Evolutionary conservation across 441 rosid genomes (phyloP), one percentile per base, ranked within the genome.

Genomic region (Viola pubescens): DNA sequence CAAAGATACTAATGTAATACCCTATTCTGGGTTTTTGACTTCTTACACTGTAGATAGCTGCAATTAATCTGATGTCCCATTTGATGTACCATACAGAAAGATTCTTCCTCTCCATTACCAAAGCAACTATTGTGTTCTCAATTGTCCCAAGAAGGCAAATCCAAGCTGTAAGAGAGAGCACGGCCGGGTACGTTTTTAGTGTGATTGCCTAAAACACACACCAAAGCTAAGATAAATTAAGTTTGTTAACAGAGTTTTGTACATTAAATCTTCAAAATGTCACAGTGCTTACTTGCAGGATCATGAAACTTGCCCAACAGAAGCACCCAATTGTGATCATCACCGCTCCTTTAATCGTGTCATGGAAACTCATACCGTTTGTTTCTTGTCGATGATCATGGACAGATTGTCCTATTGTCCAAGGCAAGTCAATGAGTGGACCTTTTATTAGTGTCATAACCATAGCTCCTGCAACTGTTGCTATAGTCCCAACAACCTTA

Each of bases 161-260:
- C 95, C 84, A 85, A 19, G 73, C 83, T 0, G 95, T 81, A 37
- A 89, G 88, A 3, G 91, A 84, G 10, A 87, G 83, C 69, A 87
- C 91, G 0, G 83, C 85, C 0, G 88, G 94, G 52, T 84, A 89
- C 50, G 83, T 73, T 57, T 75, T 59, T 16, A 89, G 60, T 26
- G 95, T 84, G 6, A 79, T 54, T 13, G 95, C 81, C 91, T 85
- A 56, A 26, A 16, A 4, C 12, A 37, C 12, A 16, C 2, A 54
- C 19, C 1, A 40, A 39, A 54, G 10, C n/a, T 7, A 7, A 13
- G n/a, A 14, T 7, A 40, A 40, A 13, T 14, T 16, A 52, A 9
- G 9, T 14, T 42, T 12, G 37, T 56, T 12, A 42, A 10, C 13
- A 16, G 13, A 46, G 4, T 1, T 5, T 46, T 46, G n/a, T 46